Evolutionary conservation across 2,329 filamentous ascomycete species (phyloP).

Genomic region (Ramichloridium luteum): DNA sequence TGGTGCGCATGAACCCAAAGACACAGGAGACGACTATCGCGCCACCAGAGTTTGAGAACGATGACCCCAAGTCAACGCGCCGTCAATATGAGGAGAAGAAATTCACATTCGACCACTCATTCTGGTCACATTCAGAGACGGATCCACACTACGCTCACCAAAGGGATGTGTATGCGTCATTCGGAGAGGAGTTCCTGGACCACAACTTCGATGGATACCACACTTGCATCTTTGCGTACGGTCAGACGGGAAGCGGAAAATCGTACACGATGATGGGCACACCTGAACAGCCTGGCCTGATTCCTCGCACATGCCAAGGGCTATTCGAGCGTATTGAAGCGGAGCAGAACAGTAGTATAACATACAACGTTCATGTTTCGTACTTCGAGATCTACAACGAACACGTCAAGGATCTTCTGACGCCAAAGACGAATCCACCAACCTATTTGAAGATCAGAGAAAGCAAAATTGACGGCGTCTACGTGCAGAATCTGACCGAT

Average conservation of each 20-base stretch:
- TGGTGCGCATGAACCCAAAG: slow-evolving; percentile 81
- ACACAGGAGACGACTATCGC: slow-evolving; percentile 75
- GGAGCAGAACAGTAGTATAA: slow-evolving; percentile 77
- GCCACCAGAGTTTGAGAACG: slow-evolving; percentile 40
- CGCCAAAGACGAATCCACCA: slow-evolving; percentile 64
- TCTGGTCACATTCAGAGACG: slow-evolving; percentile 78
- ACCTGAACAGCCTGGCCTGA: slow-evolving; percentile 73
- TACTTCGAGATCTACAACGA: slow-evolving; percentile 99
- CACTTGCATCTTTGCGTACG: slow-evolving; percentile 97
- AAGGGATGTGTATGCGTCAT: slow-evolving; percentile 82
- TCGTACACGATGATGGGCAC: slow-evolving; percentile 97
- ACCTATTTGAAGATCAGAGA: slow-evolving; percentile 96
- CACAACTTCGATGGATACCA: slow-evolving; percentile 99
- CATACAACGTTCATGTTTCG: slow-evolving; percentile 91
- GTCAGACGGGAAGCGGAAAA: slow-evolving; percentile 94
- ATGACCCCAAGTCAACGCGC: slow-evolving; percentile 43
- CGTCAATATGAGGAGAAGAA: slow-evolving; percentile 74
- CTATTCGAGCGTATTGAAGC: slow-evolving; percentile 86
- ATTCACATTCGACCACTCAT: slow-evolving; percentile 95
- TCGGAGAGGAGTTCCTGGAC: slow-evolving; percentile 93
- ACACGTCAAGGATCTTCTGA: slow-evolving; percentile 86
- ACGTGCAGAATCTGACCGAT: slow-evolving; percentile 92
- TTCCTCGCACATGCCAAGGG: slow-evolving; percentile 90
- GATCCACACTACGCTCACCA: slow-evolving; percentile 85
- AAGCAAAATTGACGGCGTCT: slow-evolving; percentile 86